Conservation (phyloP, 805 yeast genomes). For the Yarrowia hollandica region DNA sequence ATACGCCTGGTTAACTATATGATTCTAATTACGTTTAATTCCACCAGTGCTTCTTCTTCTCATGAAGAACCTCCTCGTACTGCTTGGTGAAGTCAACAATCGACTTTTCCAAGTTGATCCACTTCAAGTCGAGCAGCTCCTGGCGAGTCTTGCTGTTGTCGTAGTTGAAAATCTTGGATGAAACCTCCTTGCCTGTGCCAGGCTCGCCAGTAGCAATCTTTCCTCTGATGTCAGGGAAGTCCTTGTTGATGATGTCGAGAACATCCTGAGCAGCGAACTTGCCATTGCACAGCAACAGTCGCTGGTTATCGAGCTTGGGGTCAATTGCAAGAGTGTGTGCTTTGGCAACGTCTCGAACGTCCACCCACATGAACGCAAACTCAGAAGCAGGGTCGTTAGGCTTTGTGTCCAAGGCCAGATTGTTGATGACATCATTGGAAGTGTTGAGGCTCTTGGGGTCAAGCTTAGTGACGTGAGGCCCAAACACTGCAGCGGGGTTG, state of each 20-base stretch:
- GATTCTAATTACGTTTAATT: too few species aligned
- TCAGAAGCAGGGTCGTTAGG: slow-evolving; percentile 1
- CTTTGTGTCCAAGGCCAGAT: background rate
- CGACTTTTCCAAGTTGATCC: slow-evolving; percentile 19
- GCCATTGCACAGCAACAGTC: slow-evolving; percentile 35
- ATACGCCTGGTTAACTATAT: too few species aligned
- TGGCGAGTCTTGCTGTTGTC: slow-evolving; percentile 5
- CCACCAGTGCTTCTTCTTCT: slow-evolving; percentile 19
- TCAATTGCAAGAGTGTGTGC: slow-evolving; percentile 55
- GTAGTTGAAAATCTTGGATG: background rate
- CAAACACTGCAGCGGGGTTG: slow-evolving; percentile 41
- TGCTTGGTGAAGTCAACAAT: slow-evolving; percentile 4
- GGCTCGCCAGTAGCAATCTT: slow-evolving; percentile 3
- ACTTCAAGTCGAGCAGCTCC: background rate
- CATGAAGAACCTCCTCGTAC: slow-evolving; percentile 9
- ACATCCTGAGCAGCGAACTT: slow-evolving; percentile 31
- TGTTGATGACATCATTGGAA: slow-evolving; percentile 35
- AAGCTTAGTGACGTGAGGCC: slow-evolving; percentile 39
- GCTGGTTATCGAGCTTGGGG: slow-evolving; percentile 36
- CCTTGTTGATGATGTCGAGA: slow-evolving; percentile 32
- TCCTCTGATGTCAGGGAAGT: slow-evolving; percentile 12
- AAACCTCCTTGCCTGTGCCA: background rate
- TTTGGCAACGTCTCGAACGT: slow-evolving; percentile 63
- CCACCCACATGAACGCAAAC: slow-evolving; percentile 42
- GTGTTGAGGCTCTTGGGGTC: slow-evolving; percentile 40